Evolutionary conservation across 2,329 filamentous ascomycete species (phyloP).

Genomic region (Calonectria hawksworthii): DNA sequence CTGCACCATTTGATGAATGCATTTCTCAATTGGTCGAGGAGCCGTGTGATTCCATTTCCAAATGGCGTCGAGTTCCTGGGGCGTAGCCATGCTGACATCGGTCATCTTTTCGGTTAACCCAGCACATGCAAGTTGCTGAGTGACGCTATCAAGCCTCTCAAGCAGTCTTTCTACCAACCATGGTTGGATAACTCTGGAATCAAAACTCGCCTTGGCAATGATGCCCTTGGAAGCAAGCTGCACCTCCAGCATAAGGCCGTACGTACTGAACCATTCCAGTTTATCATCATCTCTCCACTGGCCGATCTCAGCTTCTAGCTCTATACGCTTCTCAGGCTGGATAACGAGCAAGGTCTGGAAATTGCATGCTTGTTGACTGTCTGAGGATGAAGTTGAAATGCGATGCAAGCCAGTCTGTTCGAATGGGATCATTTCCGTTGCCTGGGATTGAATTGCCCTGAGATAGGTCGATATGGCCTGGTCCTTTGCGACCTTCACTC

Average conservation of each 20-base stretch:
- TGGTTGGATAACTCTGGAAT: neutral
- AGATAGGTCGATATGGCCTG: constrained; percentile 55
- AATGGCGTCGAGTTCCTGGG: constrained; percentile 32
- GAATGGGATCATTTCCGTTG: constrained; percentile 25
- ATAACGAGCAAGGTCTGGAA: constrained; percentile 30
- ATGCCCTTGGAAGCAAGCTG: neutral
- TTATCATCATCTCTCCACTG: neutral
- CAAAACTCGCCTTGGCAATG: neutral
- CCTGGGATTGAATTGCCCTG: constrained; percentile 40
- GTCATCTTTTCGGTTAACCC: neutral
- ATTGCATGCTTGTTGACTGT: neutral
- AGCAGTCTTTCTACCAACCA: neutral
- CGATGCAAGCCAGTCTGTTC: constrained; percentile 29
- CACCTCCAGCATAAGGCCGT: constrained; percentile 2
- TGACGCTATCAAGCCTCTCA: constrained; percentile 10
- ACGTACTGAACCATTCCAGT: neutral
- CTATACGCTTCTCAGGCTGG: neutral
- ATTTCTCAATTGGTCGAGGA: constrained; percentile 30
- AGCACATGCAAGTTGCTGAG: neutral
- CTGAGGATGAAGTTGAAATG: constrained; percentile 9
- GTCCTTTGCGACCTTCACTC: constrained; percentile 41
- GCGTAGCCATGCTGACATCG: constrained; percentile 25
- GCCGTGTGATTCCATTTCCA: constrained; percentile 28
- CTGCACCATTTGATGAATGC: constrained; percentile 32
- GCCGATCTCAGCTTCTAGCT: neutral